Base-by-base conservation (phyloP, 345 rosid species). In the Acer campestre region DNA sequence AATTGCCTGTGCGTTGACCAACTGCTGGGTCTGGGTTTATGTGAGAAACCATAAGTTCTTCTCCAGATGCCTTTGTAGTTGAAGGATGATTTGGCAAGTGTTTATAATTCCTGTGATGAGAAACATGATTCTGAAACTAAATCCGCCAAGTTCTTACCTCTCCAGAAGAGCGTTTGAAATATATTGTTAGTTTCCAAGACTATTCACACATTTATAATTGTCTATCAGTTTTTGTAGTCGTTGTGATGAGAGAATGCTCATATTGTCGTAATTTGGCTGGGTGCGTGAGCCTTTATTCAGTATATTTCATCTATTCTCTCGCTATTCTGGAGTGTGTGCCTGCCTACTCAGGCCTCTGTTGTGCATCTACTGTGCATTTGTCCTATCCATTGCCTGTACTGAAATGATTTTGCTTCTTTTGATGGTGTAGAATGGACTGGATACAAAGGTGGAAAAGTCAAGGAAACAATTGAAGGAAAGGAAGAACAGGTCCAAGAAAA, bases 391-490 rank as follows among this genome's bases (percentile, higher is more conserved):
- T 40, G 49, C 22, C 27, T 18, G 25, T 49, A 9, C 61, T 70
- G 46, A 70, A 70, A 53, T 55, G 9, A 10, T 25, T 35, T 4
- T 17, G 10, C 20, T 61, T 23, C 12, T 17, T 44, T 22, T 59
- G 59, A 46, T 62, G 56, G 48, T 65, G 48, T 65, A 81, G 86
- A 84, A 84, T 78, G 86, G 86, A 63, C 79, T 84, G 0, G 77
- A 71, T 53, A 78, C 78, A 0, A 80, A 83, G 79, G 81, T 70
- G 23, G 83, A 65, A 11, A 83, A 80, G 64, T 83, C 86, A 70
- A 75, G 84, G 56, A 84, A 84, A 51, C 86, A 81, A 44, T 6
- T 81, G 63, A 84, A 81, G 74, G 82, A 84, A 49, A 81, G 84
- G 66, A 84, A 84, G 75, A 81, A 81, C 63, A 75, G 82, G 42